A percentile compares a stretch with the other conserved stretches of the same genome.
Evolutionary conservation across 129 eudicot species (phyloP).

Genomic region (Deinandra increscens): DNA sequence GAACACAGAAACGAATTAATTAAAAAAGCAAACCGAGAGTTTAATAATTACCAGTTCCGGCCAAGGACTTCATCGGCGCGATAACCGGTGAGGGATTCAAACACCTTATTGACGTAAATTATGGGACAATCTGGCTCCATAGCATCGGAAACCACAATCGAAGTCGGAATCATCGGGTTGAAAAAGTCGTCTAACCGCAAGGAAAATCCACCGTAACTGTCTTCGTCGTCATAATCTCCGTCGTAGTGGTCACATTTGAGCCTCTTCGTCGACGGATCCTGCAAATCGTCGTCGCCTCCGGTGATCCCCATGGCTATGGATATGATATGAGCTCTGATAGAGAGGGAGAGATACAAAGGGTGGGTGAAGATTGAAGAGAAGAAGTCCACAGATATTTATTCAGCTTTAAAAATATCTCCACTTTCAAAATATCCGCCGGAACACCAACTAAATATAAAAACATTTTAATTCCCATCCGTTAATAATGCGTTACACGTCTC

Average conservation of each 20-base stretch:
- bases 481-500: neutral
- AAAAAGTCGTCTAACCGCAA: slow-evolving; percentile 39
- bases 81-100: slow-evolving; percentile 79
- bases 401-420: slow-evolving; percentile 26
- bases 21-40: neutral
- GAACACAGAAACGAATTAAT: neutral
- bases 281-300: slow-evolving; percentile 25
- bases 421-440: slow-evolving; percentile 25
- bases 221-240: slow-evolving; percentile 25
- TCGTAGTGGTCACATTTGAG: slow-evolving; percentile 39
- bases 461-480: neutral
- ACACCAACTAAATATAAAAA: neutral
- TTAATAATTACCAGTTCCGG: slow-evolving; percentile 90
- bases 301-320: slow-evolving; percentile 32
- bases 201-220: slow-evolving; percentile 22
- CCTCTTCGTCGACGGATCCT: slow-evolving; percentile 30
- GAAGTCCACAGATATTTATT: slow-evolving; percentile 30
- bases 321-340: neutral
- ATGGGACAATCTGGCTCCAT: slow-evolving; percentile 77
- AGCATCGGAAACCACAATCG: slow-evolving; percentile 87
- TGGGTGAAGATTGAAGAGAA: no score
- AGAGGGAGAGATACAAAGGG: no score
- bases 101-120: slow-evolving; percentile 75
- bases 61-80: slow-evolving; percentile 94
- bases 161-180: slow-evolving; percentile 56